Evolutionary conservation across 345 rosid species (phyloP).

Genomic region (Aquilaria sinensis): DNA sequence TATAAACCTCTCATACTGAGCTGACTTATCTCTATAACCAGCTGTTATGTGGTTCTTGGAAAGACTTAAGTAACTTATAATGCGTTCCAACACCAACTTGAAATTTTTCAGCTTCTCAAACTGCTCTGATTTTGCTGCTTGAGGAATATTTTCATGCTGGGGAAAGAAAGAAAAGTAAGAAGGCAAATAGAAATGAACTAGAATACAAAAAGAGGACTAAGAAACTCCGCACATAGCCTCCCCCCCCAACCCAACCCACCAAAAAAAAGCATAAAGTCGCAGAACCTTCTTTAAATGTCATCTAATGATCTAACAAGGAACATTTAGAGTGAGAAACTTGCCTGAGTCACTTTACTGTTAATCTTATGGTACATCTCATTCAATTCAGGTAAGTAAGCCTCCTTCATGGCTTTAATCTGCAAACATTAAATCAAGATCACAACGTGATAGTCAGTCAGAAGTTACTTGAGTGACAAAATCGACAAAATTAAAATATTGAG

Average conservation of each 20-base stretch:
- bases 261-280: neutral
- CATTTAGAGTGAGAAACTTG: slow-evolving; percentile 10
- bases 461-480: no score
- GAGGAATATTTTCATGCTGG: slow-evolving; percentile 31
- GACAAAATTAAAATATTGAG: no score
- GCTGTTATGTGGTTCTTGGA: slow-evolving; percentile 19
- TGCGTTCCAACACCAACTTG: slow-evolving; percentile 16
- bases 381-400: slow-evolving; percentile 26
- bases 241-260: neutral
- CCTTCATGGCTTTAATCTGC: slow-evolving; percentile 29
- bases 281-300: neutral
- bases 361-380: slow-evolving; percentile 25
- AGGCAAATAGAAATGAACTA: no score
- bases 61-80: slow-evolving; percentile 18
- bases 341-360: slow-evolving; percentile 27
- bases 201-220: no score
- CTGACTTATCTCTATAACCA: slow-evolving; percentile 32
- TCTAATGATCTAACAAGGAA: slow-evolving; percentile 1
- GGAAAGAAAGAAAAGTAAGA: neutral
- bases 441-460: neutral
- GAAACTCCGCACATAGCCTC: neutral
- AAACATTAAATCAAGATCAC: slow-evolving; percentile 4
- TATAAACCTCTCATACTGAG: slow-evolving; percentile 20
- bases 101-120: slow-evolving; percentile 20
- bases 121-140: slow-evolving; percentile 15